Base-by-base conservation (phyloP, 495 filamentous ascomycete species). In the Entonaema liquescens region DNA sequence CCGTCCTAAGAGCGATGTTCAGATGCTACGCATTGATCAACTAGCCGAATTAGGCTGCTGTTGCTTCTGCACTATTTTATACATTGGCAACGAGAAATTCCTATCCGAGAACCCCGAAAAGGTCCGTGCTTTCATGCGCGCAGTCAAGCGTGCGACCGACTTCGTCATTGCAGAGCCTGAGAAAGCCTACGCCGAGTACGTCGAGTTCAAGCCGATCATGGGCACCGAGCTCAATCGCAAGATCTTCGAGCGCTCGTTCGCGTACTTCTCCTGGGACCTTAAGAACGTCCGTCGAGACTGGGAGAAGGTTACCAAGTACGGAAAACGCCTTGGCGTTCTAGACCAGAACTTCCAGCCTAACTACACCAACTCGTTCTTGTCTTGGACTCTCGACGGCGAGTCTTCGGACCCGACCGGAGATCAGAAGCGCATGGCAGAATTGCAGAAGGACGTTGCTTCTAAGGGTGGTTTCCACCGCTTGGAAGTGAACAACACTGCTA, bases 11-110 rank as follows among this genome's bases (percentile, higher is more conserved):
- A 80, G 78, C 47, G 89, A 80, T 73, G 89, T 92, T 4, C 87
- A 91, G 78, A 92, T 91, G 89, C 84, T 91, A 21, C 88, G 89
- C 74, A 91, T 92, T 75, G 89, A 91, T 79, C 83, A 91, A 80
- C 87, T 92, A 47, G 89, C 89, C 63, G 87, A 90, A 76, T 79
- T 91, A 29, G 89, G 89, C 60, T 91, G 89, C 81, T 91, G 89
- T 85, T 92, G 89, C 82, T 91, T 91, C 85, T 90, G 89, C 81
- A 88, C 87, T 1, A 90, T 91, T 75, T 82, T 92, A 44, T 92
- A 92, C 83, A 92, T 92, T 59, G 82, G 82, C 74, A 79, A 91
- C 75, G 88, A 91, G 75, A 73, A 74, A 44, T 92, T 92, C 83
- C 76, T 91, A 44, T 78, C 83, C 26, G 80, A 84, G 58, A 88